Evolutionary conservation across 1,139 yeast genomes (phyloP), one percentile per base, ranked within the genome.

Genomic region (Sugiyamaella xylanicola): DNA sequence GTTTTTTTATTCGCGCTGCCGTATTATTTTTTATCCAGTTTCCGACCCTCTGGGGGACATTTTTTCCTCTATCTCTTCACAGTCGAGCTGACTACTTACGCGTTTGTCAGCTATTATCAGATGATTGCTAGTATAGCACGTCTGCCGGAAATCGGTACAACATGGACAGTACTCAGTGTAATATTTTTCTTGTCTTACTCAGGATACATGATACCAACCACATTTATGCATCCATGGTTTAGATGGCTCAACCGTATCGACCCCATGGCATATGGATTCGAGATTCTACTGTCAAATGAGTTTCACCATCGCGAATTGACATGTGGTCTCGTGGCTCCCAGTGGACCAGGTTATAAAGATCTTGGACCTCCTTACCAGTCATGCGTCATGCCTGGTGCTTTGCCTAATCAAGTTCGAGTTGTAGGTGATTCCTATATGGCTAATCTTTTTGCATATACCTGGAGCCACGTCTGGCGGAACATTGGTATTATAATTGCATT

Each of bases 391-490:
- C 67, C 72, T 29, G 85, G 85, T 44, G 72, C 84, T 16, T 69
- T 68, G 16, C 69, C 77, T 20, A 85, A 84, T 51, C 68, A 70
- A 45, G 59, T 64, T 19, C 70, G 65, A 62, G 84, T 83, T 16
- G 63, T 63, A 45, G 87, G 87, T 59, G 83, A 79, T 60, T 65
- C 66, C 19, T 83, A 82, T 63, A 65, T 83, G 42, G 59, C 61
- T 39, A 66, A 64, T 19, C 63, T 72, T 15, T 72, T 72, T 56
- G 73, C 77, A 47, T 82, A 73, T 68, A 68, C 68, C 46, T 81
- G 77, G 65, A 65, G 68, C 21, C 86, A 85, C 61, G 80, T 81
- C 48, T 85, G 90, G 89, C 78, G 87, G 70, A 82, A 84, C 66
- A 75, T 85, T 71, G 89, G 87, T 65, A 76, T 84, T 54, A 70